Percentiles rank a stretch among this genome's conserved stretches.
Conservation (phyloP, 768 basidiomycete species). For the Tricholoma flavovirens region DNA sequence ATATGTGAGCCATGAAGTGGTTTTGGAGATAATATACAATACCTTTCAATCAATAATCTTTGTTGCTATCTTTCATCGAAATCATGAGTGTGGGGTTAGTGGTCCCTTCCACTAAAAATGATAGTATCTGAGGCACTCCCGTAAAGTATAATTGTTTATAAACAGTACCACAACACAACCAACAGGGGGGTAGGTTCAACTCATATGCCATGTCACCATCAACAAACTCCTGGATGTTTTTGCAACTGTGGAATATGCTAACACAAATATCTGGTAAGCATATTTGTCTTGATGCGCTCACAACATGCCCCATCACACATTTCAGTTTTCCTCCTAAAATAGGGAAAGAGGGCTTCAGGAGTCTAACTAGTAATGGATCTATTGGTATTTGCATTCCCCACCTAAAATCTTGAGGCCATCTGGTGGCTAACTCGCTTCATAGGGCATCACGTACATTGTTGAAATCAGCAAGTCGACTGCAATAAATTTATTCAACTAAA, state of each 20-base stretch:
- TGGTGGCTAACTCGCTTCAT: neutral
- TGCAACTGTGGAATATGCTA: neutral
- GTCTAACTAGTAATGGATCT: neutral
- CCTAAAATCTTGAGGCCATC: neutral
- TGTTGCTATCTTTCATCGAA: neutral
- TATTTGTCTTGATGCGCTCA: neutral
- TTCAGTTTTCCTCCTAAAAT: neutral
- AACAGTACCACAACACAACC: neutral
- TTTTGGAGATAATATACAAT: constrained; percentile 16
- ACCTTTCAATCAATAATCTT: constrained; percentile 5
- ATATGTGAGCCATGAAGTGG: constrained; percentile 18
- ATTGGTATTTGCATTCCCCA: neutral
- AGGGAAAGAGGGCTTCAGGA: neutral
- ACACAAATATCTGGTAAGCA: neutral
- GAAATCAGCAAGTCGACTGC: neutral
- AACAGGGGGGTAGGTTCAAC: neutral
- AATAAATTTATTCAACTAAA: no score
- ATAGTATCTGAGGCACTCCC: neutral
- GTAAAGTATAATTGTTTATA: neutral
- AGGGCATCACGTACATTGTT: neutral
- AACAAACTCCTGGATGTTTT: neutral
- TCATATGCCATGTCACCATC: no score
- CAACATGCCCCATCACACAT: neutral
- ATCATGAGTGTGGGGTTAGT: neutral
- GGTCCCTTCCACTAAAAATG: neutral